Conservation (phyloP, 1,284 basidiomycete genomes). For the Spongiforma sp. region DNA sequence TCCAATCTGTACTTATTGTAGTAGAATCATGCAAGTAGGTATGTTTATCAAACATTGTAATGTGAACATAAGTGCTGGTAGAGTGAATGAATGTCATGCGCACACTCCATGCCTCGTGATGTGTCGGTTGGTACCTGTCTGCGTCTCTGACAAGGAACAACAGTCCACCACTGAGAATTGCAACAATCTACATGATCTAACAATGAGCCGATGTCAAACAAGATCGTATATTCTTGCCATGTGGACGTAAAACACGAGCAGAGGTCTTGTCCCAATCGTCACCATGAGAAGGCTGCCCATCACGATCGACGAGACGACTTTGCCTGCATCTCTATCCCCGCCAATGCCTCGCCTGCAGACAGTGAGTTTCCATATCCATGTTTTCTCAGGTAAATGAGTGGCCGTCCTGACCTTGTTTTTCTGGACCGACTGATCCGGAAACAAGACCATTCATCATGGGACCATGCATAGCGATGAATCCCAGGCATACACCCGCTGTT, state of each 20-base stretch:
- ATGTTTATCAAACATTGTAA: too few relatives aligned
- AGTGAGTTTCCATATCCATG: background rate
- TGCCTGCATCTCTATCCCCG: conserved; percentile 38
- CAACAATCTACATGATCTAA: conserved; percentile 9
- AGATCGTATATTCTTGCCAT: conserved; percentile 7
- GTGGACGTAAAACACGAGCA: conserved; percentile 32
- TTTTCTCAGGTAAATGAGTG: background rate
- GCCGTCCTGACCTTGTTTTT: conserved; percentile 34
- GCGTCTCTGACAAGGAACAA: conserved; percentile 30
- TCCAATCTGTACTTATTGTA: too few relatives aligned
- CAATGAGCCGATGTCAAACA: background rate
- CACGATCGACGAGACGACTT: conserved; percentile 26
- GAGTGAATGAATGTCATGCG: too few relatives aligned
- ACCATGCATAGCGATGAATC: conserved; percentile 19
- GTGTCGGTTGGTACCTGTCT: conserved; percentile 24
- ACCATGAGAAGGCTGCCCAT: conserved; percentile 29
- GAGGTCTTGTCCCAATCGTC: conserved; percentile 22
- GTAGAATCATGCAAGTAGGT: too few relatives aligned
- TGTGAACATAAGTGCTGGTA: too few relatives aligned
- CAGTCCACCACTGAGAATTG: conserved; percentile 13
- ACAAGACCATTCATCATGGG: conserved; percentile 36
- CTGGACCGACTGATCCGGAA: conserved; percentile 37
- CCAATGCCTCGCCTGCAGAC: conserved; percentile 42
- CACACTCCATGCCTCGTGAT: too few relatives aligned
- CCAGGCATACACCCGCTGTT: conserved; percentile 24